These are phyloP conservation scores for Ailanthus altissimus DNA, from an alignment of 345 rosid species.

Conservation along the genomic window DNA sequence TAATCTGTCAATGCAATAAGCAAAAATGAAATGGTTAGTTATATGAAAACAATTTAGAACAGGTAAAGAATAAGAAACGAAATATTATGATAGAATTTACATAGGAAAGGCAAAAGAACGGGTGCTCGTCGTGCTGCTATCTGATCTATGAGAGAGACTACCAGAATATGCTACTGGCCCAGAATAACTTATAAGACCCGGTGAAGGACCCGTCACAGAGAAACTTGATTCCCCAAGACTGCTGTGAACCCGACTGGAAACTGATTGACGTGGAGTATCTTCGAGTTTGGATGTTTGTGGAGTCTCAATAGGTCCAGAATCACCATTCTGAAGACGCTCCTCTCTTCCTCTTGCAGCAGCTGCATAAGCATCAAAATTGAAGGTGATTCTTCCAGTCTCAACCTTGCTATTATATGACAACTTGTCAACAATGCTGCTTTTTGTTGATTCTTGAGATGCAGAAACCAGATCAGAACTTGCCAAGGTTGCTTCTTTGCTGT, in stretches of 20 bases:
- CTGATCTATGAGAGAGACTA: constrained; percentile 77
- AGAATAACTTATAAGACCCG: constrained; percentile 63
- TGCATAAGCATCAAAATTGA: constrained; percentile 31
- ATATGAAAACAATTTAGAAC: not conserved
- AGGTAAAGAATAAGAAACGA: not conserved
- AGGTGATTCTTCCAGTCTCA: constrained; percentile 39
- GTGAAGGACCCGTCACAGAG: constrained; percentile 58
- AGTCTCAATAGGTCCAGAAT: constrained; percentile 22
- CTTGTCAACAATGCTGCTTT: constrained; percentile 19
- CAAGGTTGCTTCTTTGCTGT: constrained; percentile 10
- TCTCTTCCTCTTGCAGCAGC: constrained; percentile 17
- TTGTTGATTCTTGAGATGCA: constrained; percentile 26
- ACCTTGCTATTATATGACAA: constrained; percentile 21
- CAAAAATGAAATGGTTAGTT: not conserved
- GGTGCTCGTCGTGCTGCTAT: constrained; percentile 90
- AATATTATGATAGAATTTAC: constrained; percentile 38
- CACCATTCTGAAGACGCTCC: constrained; percentile 23
- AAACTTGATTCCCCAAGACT: constrained; percentile 71
- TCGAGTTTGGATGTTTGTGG: constrained; percentile 24
- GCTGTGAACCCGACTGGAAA: constrained; percentile 32
- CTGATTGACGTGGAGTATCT: constrained; percentile 26
- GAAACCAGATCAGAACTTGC: constrained; percentile 21
- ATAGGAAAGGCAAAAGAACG: constrained; percentile 93
- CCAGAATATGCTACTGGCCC: constrained; percentile 74
- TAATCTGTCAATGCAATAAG: constrained; percentile 48